A percentile compares a stretch with the other conserved stretches of the same genome.
phyloP scores from a whole-genome alignment of 192 early-diverging fungal genomes.

The Thamnidium elegans region DNA sequence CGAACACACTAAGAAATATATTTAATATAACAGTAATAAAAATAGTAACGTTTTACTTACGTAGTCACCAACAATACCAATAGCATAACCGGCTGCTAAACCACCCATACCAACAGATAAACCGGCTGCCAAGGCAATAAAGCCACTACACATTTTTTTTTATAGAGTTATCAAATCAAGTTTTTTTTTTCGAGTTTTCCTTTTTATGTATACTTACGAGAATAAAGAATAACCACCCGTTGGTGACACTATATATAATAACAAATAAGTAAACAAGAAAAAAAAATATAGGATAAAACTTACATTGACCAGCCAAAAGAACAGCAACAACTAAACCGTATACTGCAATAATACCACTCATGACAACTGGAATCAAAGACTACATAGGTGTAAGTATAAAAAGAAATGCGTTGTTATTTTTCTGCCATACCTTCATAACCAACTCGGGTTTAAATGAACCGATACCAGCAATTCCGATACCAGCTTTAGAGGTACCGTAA shows the following conservation, averaged over 20 bases:
- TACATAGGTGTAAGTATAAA: background rate
- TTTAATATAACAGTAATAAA: background rate
- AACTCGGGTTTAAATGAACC: slow-evolving; percentile 85
- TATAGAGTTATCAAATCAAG: background rate
- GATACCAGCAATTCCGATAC: slow-evolving; percentile 85
- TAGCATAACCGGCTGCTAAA: slow-evolving; percentile 87
- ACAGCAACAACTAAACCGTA: slow-evolving; percentile 98
- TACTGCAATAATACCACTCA: slow-evolving; percentile 99
- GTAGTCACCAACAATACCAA: slow-evolving; percentile 88
- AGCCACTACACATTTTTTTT: slow-evolving; percentile 46
- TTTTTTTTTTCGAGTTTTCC: background rate
- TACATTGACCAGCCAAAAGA: slow-evolving; percentile 77
- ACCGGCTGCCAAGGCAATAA: slow-evolving; percentile 79
- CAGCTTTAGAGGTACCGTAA: slow-evolving; percentile 90
- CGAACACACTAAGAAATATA: slow-evolving; percentile 56
- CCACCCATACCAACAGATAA: slow-evolving; percentile 79
- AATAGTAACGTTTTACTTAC: slow-evolving; percentile 32
- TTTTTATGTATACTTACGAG: slow-evolving; percentile 36
- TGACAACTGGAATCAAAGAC: slow-evolving; percentile 89
- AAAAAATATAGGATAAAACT: slow-evolving; percentile 35
- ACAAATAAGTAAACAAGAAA: slow-evolving; percentile 12
- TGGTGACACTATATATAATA: slow-evolving; percentile 17
- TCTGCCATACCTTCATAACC: slow-evolving; percentile 61
- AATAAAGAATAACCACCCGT: slow-evolving; percentile 46
- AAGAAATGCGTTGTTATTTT: slow-evolving; percentile 15